phyloP scores from a whole-genome alignment of 371 early-diverging fungal species.

The Zancudomyces culisetae region DNA sequence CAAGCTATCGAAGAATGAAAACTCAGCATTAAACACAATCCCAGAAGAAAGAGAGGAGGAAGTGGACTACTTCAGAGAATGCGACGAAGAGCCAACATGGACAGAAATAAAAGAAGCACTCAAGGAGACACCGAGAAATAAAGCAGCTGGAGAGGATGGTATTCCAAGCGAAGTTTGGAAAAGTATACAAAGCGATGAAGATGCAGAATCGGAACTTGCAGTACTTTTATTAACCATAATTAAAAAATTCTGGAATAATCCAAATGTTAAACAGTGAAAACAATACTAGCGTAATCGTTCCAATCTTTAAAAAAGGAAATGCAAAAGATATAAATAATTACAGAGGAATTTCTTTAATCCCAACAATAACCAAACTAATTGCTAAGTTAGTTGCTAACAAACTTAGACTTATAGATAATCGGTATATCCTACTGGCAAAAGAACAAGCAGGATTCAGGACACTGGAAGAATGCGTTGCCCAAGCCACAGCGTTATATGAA shows the following conservation, averaged over 20 bases:
- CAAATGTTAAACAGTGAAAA: neutral
- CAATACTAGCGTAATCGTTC: neutral
- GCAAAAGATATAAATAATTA: neutral
- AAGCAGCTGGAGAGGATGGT: neutral
- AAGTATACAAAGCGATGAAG: neutral
- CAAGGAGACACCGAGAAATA: neutral
- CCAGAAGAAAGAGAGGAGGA: too few species aligned
- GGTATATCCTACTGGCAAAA: neutral
- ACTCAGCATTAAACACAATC: too few species aligned
- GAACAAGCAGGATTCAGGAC: conserved; percentile 1
- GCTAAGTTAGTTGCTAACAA: neutral
- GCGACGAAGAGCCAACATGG: neutral
- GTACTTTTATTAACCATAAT: neutral
- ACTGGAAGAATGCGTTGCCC: conserved; percentile 1
- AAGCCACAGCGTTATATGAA: neutral
- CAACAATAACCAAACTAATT: neutral
- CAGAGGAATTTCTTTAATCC: conserved; percentile 2
- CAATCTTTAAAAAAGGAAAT: neutral
- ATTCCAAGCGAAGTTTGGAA: neutral
- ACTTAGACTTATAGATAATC: neutral
- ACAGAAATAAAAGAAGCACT: neutral
- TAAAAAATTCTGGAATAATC: neutral
- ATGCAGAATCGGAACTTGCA: neutral
- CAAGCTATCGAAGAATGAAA: too few species aligned
- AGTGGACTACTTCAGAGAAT: neutral